A percentile compares a stretch with the other conserved stretches of the same genome.
phyloP scores from a whole-genome alignment of 805 yeast species.

The Starmerella geochares region DNA sequence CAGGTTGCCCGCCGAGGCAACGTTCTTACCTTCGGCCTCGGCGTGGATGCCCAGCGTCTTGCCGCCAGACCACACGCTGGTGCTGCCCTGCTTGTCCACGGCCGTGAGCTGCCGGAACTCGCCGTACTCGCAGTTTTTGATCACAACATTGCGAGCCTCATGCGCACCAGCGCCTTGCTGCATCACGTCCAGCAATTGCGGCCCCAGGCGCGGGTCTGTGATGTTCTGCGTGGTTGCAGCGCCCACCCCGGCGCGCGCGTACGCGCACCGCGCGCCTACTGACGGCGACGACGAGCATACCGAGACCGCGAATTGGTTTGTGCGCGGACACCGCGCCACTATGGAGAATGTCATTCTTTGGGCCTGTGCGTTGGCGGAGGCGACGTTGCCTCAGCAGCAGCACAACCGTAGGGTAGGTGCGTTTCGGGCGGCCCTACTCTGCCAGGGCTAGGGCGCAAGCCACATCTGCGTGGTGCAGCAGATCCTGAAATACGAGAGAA shows the following conservation, averaged over 20 bases:
- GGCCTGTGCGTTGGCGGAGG: neutral
- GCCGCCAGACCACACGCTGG: constrained; percentile 20
- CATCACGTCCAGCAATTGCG: constrained; percentile 13
- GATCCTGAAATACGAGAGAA: neutral
- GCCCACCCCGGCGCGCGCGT: constrained; percentile 20
- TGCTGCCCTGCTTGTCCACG: constrained; percentile 14
- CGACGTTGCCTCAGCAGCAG: too few relatives aligned
- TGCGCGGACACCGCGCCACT: constrained; percentile 14
- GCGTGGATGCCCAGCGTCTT: constrained; percentile 16
- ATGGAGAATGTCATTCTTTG: constrained; percentile 20
- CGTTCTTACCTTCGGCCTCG: constrained; percentile 11
- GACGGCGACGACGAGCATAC: constrained; percentile 24
- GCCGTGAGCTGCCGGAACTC: constrained; percentile 20
- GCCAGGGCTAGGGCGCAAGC: constrained; percentile 1
- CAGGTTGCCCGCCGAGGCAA: constrained; percentile 21
- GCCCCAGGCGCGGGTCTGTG: constrained; percentile 23
- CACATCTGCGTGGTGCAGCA: neutral
- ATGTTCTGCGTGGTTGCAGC: constrained; percentile 22
- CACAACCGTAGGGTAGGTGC: too few relatives aligned
- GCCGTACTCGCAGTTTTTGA: neutral
- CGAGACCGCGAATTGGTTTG: constrained; percentile 19
- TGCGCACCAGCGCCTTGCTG: constrained; percentile 12
- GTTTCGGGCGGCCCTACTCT: neutral
- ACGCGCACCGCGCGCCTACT: constrained; percentile 22
- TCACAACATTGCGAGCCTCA: constrained; percentile 11